Evolutionary conservation across 805 yeast genomes (phyloP).

Genomic region (Vanderwaltozyma polyspora): DNA sequence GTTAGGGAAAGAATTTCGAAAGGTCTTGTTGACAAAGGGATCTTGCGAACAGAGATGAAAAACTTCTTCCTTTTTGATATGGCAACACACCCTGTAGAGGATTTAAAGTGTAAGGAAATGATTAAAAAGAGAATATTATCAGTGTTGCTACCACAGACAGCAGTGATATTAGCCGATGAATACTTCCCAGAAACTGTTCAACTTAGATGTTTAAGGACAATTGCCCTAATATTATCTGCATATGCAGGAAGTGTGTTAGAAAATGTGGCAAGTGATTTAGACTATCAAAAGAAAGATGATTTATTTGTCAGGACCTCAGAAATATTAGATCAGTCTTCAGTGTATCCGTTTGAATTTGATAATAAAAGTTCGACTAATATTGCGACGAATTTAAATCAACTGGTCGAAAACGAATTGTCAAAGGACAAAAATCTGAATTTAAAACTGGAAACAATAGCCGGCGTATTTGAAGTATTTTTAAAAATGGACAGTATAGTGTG

Average conservation of each 20-base stretch:
- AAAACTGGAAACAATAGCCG: conserved; percentile 82
- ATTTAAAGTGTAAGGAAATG: conserved; percentile 71
- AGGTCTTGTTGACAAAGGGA: conserved; percentile 94
- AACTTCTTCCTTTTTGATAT: conserved; percentile 90
- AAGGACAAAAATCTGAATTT: conserved; percentile 37
- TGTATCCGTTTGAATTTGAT: conserved; percentile 62
- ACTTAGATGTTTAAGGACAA: conserved; percentile 62
- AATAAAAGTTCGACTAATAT: conserved; percentile 55
- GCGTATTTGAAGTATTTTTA: conserved; percentile 79
- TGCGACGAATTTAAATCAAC: conserved; percentile 53
- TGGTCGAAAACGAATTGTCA: conserved; percentile 35
- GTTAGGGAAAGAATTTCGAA: conserved; percentile 94
- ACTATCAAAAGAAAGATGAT: conserved; percentile 80
- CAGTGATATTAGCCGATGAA: conserved; percentile 43
- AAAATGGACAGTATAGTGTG: conserved; percentile 55
- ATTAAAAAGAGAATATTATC: conserved; percentile 62
- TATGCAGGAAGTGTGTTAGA: conserved; percentile 95
- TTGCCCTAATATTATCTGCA: conserved; percentile 76
- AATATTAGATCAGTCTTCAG: conserved; percentile 66
- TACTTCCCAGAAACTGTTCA: conserved; percentile 62
- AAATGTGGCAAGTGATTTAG: conserved; percentile 64
- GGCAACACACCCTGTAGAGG: conserved; percentile 97
- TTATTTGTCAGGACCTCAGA: conserved; percentile 93
- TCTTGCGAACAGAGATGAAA: conserved; percentile 88
- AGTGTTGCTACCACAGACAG: conserved; percentile 60